A percentile compares a stretch with the other conserved stretches of the same genome.
Conservation (phyloP, 2,329 filamentous ascomycete genomes). For the Aspergillus floridensis region DNA sequence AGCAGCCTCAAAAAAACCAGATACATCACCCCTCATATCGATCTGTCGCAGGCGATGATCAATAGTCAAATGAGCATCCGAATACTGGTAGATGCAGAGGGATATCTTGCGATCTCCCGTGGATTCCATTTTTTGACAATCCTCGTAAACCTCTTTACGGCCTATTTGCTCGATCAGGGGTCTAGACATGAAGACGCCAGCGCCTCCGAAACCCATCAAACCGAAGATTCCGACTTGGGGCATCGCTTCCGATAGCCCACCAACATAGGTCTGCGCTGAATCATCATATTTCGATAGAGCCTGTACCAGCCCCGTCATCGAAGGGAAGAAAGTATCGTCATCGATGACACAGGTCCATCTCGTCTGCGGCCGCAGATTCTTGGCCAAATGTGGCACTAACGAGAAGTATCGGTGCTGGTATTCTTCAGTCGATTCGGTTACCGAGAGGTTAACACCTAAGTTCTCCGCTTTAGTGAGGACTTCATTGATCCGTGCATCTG, state of each 20-base stretch:
- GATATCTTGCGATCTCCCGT: slow-evolving; percentile 57
- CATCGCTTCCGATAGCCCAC: slow-evolving; percentile 58
- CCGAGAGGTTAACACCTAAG: slow-evolving; percentile 44
- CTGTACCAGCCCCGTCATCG: slow-evolving; percentile 51
- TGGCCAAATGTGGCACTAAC: slow-evolving; percentile 52
- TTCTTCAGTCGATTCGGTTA: slow-evolving; percentile 34
- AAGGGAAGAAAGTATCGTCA: slow-evolving; percentile 64
- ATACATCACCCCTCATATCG: slow-evolving; percentile 55
- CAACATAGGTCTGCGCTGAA: slow-evolving; percentile 53
- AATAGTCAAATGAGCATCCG: slow-evolving; percentile 53
- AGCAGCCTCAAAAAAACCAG: slow-evolving; percentile 61
- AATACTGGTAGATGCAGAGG: slow-evolving; percentile 57
- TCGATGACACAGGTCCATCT: slow-evolving; percentile 59
- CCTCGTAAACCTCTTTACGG: slow-evolving; percentile 42
- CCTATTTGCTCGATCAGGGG: slow-evolving; percentile 52
- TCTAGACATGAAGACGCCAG: slow-evolving; percentile 57
- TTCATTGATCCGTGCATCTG: slow-evolving; percentile 28
- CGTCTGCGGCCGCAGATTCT: slow-evolving; percentile 45
- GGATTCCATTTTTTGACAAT: slow-evolving; percentile 48
- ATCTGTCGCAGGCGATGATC: slow-evolving; percentile 58
- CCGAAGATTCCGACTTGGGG: slow-evolving; percentile 53
- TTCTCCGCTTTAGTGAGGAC: slow-evolving; percentile 35
- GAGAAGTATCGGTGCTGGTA: slow-evolving; percentile 56
- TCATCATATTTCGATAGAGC: slow-evolving; percentile 51
- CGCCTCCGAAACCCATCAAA: slow-evolving; percentile 61